Percentiles rank a stretch among this genome's conserved stretches.
phyloP scores from a whole-genome alignment of 2,329 filamentous ascomycete species.

The Ophiosphaerella korrae region DNA sequence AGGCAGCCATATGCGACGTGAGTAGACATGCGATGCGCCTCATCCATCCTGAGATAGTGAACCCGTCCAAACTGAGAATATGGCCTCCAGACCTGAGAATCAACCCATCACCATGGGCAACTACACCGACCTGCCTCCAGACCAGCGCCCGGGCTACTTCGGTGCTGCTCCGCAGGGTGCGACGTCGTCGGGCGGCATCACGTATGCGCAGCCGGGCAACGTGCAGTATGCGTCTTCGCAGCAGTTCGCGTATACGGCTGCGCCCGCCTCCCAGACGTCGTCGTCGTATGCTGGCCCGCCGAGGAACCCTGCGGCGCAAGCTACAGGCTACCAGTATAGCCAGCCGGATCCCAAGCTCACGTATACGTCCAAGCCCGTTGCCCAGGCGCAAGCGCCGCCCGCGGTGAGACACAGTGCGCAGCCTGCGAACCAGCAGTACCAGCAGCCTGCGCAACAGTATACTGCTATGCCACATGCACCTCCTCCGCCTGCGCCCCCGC shows the following conservation, averaged over 20 bases:
- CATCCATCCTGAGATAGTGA: too few species aligned
- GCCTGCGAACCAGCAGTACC: slow-evolving; percentile 25
- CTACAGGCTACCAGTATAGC: slow-evolving; percentile 47
- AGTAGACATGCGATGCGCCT: slow-evolving; percentile 19
- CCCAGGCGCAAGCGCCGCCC: slow-evolving; percentile 24
- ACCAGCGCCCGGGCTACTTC: slow-evolving; percentile 50
- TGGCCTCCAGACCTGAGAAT: slow-evolving; percentile 36
- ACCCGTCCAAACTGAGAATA: slow-evolving; percentile 30
- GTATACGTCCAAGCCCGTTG: slow-evolving; percentile 50
- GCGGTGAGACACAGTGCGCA: slow-evolving; percentile 34
- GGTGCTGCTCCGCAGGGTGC: slow-evolving; percentile 28
- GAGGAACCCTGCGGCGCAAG: slow-evolving; percentile 22
- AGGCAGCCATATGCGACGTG: slow-evolving; percentile 47
- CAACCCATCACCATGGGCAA: slow-evolving; percentile 52
- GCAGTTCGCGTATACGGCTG: slow-evolving; percentile 37
- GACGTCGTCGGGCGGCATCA: slow-evolving; percentile 16
- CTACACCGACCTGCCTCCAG: slow-evolving; percentile 51
- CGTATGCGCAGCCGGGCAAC: slow-evolving; percentile 29
- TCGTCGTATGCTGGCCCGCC: slow-evolving; percentile 27
- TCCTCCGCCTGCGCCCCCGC: slow-evolving; percentile 19
- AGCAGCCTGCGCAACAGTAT: slow-evolving; percentile 28
- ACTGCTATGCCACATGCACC: slow-evolving; percentile 25
- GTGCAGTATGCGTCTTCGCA: slow-evolving; percentile 37
- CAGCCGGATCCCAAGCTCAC: slow-evolving; percentile 48
- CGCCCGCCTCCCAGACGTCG: slow-evolving; percentile 29